Evolutionary conservation across 2,329 filamentous ascomycete genomes (phyloP).

Genomic region (Diaporthe helianthi): DNA sequence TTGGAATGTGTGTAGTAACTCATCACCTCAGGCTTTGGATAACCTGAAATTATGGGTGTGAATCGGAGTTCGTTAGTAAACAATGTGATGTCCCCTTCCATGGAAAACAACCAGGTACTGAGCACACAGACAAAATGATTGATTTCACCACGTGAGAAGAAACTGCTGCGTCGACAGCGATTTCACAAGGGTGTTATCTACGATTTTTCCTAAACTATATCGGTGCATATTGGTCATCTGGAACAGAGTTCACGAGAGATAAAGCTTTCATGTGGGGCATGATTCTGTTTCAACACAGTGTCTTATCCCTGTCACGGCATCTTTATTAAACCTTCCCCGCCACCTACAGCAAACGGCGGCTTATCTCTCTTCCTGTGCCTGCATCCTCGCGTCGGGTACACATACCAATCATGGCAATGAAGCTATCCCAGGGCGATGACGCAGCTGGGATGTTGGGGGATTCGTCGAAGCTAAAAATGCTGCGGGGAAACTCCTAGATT

Average conservation of each 20-base stretch:
- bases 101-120: too few relatives aligned
- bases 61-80: too few relatives aligned
- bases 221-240: not conserved
- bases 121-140: too few relatives aligned
- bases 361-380: not conserved
- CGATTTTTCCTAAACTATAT: not conserved
- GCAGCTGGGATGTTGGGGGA: not conserved
- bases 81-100: too few relatives aligned
- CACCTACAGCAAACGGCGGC: not conserved
- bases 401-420: constrained; percentile 1
- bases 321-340: not conserved
- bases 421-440: constrained; percentile 1
- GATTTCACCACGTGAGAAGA: too few relatives aligned
- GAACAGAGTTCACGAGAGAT: not conserved
- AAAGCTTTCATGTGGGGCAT: constrained; percentile 17
- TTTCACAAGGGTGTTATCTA: not conserved
- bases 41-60: too few relatives aligned
- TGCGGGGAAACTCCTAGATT: not conserved
- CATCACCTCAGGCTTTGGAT: too few relatives aligned
- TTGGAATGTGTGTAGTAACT: not conserved
- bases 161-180: not conserved
- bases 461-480: not conserved
- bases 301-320: not conserved
- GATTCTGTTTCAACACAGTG: not conserved
- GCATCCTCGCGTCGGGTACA: not conserved